phyloP scores from a whole-genome alignment of 2,329 filamentous ascomycete genomes.

The Diaporthe vexans region DNA sequence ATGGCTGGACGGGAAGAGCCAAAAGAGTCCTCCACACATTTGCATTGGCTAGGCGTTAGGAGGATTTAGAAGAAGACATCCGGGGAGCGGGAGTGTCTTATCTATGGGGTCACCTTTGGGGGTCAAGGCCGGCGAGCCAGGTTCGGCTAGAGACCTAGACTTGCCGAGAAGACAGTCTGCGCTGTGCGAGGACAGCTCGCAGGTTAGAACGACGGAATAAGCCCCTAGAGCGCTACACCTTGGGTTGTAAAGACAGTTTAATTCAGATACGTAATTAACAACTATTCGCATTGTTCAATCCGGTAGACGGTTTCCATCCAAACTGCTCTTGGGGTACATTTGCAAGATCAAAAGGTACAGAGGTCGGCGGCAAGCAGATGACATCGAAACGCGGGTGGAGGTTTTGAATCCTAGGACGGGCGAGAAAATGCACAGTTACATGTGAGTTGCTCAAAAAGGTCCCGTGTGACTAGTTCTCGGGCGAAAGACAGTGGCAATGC shows the following conservation, averaged over 20 bases:
- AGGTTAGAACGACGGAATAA: conserved; percentile 15
- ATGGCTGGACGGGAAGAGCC: not conserved
- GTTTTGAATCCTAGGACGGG: no score
- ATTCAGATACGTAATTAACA: not conserved
- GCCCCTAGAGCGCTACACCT: conserved; percentile 21
- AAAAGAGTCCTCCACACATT: not conserved
- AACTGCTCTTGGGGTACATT: no score
- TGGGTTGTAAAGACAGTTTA: conserved; percentile 8
- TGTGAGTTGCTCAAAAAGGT: not conserved
- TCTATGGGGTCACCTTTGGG: not conserved
- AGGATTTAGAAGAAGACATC: not conserved
- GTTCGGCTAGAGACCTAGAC: conserved; percentile 12
- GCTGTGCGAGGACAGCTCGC: not conserved
- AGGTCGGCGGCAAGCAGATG: not conserved
- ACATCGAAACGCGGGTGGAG: not conserved
- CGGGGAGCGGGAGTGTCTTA: not conserved
- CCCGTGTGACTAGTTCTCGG: not conserved
- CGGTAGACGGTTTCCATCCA: no score
- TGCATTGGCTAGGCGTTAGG: conserved; percentile 38
- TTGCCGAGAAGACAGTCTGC: not conserved
- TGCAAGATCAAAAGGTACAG: not conserved
- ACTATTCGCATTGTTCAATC: not conserved
- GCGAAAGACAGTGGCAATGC: no score
- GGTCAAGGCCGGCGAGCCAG: conserved; percentile 6
- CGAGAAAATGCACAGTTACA: not conserved